Percentiles rank a stretch among this genome's conserved stretches.
Conservation (phyloP, 805 yeast genomes). For the Candida sakaeoensis region DNA sequence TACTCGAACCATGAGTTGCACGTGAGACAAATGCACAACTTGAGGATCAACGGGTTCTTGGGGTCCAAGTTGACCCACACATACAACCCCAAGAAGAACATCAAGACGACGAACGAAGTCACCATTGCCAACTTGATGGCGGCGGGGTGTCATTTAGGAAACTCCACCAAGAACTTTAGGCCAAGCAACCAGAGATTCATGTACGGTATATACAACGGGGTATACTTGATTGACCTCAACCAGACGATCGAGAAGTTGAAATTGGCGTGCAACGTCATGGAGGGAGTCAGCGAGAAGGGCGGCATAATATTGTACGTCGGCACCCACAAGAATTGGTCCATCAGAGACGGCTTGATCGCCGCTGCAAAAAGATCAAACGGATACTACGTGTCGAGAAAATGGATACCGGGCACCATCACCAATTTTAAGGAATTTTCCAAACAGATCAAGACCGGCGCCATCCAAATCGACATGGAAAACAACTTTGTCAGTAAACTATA, state of each 20-base stretch:
- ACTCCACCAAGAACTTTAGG: conserved; percentile 74
- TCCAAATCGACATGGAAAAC: conserved; percentile 74
- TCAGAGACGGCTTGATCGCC: conserved; percentile 65
- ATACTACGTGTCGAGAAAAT: conserved; percentile 74
- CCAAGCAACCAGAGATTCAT: conserved; percentile 81
- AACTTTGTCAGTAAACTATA: conserved; percentile 58
- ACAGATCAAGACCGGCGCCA: conserved; percentile 34
- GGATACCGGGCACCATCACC: conserved; percentile 95
- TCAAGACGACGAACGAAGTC: conserved; percentile 50
- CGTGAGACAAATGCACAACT: conserved; percentile 67
- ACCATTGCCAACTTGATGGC: conserved; percentile 73
- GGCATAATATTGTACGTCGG: conserved; percentile 86
- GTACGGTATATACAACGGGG: conserved; percentile 85
- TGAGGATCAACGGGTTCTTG: conserved; percentile 47
- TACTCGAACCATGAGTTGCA: conserved; percentile 76
- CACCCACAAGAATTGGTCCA: conserved; percentile 59
- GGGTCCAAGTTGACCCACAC: conserved; percentile 67
- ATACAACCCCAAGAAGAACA: conserved; percentile 67
- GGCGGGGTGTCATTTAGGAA: conserved; percentile 94
- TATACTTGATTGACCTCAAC: conserved; percentile 87
- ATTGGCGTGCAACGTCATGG: conserved; percentile 80
- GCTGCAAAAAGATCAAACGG: conserved; percentile 80
- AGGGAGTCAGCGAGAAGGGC: conserved; percentile 78
- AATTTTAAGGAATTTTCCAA: conserved; percentile 72
- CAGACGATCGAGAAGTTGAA: conserved; percentile 72